A percentile compares a stretch with the other conserved stretches of the same genome.
phyloP scores from a whole-genome alignment of 139 green algal genomes.

The Coelastrella sp. region DNA sequence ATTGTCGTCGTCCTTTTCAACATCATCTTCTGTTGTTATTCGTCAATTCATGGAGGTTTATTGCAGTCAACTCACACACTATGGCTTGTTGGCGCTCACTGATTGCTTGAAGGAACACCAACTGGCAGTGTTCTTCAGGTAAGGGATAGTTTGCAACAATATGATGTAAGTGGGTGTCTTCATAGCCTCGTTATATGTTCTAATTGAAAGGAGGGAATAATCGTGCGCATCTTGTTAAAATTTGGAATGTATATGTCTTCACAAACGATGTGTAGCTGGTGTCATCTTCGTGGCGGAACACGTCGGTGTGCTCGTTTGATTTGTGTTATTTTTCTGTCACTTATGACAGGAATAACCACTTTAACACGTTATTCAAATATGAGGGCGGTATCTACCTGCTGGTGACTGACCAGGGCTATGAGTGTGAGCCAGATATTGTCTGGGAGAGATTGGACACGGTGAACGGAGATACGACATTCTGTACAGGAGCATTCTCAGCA shows the following conservation, averaged over 20 bases:
- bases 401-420: conserved; percentile 87
- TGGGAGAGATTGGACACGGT: conserved; percentile 90
- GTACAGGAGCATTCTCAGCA: conserved; percentile 45
- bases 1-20: too few relatives aligned
- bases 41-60: conserved; percentile 84
- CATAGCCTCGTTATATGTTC: too few relatives aligned
- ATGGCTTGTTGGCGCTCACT: conserved; percentile 75
- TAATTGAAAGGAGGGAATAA: too few relatives aligned
- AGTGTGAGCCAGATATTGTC: conserved; percentile 76
- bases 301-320: not conserved
- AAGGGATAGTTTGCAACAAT: too few relatives aligned
- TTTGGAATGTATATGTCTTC: too few relatives aligned
- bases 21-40: conserved; percentile 44
- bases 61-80: conserved; percentile 87
- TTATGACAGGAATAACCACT: conserved; percentile 92
- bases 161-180: too few relatives aligned
- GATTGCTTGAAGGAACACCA: conserved; percentile 72
- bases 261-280: too few relatives aligned
- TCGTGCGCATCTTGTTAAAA: too few relatives aligned
- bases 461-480: conserved; percentile 80
- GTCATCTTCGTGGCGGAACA: not conserved
- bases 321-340: not conserved
- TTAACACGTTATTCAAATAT: conserved; percentile 88
- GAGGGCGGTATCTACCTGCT: conserved; percentile 85
- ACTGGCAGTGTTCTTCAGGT: conserved; percentile 87